Evolutionary conservation across 805 yeast genomes (phyloP).

Genomic region (Zygoascus flipseniorum): DNA sequence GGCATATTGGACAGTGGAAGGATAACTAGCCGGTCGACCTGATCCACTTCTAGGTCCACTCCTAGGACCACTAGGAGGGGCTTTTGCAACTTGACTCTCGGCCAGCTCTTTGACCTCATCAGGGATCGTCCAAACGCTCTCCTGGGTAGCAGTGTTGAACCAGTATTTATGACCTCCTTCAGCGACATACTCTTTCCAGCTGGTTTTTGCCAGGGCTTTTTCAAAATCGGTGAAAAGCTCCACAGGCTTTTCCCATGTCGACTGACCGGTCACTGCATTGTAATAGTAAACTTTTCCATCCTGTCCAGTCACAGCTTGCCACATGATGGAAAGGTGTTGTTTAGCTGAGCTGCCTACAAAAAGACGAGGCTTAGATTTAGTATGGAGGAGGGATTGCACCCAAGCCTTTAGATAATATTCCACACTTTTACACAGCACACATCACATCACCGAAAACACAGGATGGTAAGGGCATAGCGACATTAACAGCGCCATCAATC

Average conservation of each 20-base stretch:
- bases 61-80: slow-evolving; percentile 3
- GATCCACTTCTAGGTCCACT: background rate
- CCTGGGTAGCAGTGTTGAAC: slow-evolving; percentile 53
- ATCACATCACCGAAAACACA: too few relatives aligned
- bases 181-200: slow-evolving; percentile 45
- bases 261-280: slow-evolving; percentile 52
- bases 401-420: background rate
- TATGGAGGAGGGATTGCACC: background rate
- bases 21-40: background rate
- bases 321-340: slow-evolving; percentile 21
- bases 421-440: too few relatives aligned
- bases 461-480: too few relatives aligned
- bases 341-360: too few relatives aligned
- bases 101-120: slow-evolving; percentile 30
- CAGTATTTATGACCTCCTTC: slow-evolving; percentile 60
- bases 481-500: background rate
- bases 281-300: slow-evolving; percentile 68
- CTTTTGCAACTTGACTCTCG: slow-evolving; percentile 12
- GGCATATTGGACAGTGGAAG: background rate
- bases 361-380: too few relatives aligned
- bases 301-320: slow-evolving; percentile 60
- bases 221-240: slow-evolving; percentile 32
- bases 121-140: slow-evolving; percentile 80
- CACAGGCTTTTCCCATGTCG: slow-evolving; percentile 77
- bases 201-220: slow-evolving; percentile 41